Percentiles rank a stretch among this genome's conserved stretches.
phyloP scores from a whole-genome alignment of 768 basidiomycete genomes.

The Plicaturopsis crispa region DNA sequence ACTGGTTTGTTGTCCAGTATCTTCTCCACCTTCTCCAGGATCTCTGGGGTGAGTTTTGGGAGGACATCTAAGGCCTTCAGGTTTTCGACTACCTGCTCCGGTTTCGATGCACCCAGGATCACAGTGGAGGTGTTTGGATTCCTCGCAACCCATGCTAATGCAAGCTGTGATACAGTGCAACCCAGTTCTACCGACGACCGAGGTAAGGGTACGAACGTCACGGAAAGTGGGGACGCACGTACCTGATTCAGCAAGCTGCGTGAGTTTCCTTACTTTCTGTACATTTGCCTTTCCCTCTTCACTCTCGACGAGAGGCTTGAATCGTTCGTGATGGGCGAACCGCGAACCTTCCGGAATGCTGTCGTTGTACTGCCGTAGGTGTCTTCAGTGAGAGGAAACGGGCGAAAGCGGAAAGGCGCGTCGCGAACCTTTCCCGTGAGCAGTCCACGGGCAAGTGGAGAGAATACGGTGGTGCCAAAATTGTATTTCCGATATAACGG shows the following conservation, averaged over 20 bases:
- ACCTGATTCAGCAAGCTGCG: conserved; percentile 57
- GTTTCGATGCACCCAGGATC: conserved; percentile 59
- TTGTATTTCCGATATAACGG: conserved; percentile 62
- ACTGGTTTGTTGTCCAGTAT: conserved; percentile 51
- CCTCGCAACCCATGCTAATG: conserved; percentile 68
- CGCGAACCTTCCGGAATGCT: conserved; percentile 72
- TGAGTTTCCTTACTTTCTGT: conserved; percentile 60
- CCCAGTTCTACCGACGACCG: conserved; percentile 53
- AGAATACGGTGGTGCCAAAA: conserved; percentile 66
- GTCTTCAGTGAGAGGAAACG: background rate
- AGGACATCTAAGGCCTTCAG: conserved; percentile 65
- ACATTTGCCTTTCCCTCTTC: conserved; percentile 62
- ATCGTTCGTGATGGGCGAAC: conserved; percentile 54
- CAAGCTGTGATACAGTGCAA: conserved; percentile 54
- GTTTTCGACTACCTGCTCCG: conserved; percentile 59
- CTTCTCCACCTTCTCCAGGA: conserved; percentile 59
- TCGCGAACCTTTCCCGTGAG: conserved; percentile 79
- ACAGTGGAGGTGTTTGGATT: conserved; percentile 62
- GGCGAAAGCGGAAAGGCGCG: no score
- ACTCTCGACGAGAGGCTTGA: conserved; percentile 45
- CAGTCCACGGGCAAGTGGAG: conserved; percentile 62
- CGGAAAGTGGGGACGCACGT: background rate
- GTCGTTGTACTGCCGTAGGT: conserved; percentile 48
- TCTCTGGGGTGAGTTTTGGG: conserved; percentile 60
- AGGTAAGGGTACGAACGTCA: background rate